Evolutionary conservation across 129 eudicot genomes (phyloP).

Genomic region (Arctium lappa): DNA sequence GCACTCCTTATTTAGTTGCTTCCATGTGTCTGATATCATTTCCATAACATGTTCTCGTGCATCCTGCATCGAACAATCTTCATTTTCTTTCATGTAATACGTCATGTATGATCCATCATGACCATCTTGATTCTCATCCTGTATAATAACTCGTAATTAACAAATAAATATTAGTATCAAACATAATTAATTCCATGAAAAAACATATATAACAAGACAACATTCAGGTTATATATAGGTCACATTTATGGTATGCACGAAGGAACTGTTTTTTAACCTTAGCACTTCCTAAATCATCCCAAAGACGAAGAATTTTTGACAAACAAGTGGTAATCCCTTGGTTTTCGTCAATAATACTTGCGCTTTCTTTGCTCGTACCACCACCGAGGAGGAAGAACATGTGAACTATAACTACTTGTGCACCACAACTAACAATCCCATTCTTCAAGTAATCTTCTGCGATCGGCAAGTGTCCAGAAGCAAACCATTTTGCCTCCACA

Average conservation of each 20-base stretch:
- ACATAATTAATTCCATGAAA: neutral
- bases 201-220: neutral
- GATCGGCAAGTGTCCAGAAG: constrained; percentile 29
- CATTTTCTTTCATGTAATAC: constrained; percentile 48
- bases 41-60: constrained; percentile 37
- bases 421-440: constrained; percentile 51
- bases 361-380: constrained; percentile 21
- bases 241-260: neutral
- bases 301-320: constrained; percentile 61
- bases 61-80: constrained; percentile 25
- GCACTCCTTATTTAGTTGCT: constrained; percentile 42
- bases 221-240: neutral
- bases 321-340: constrained; percentile 28
- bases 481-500: constrained; percentile 61
- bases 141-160: neutral
- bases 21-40: constrained; percentile 52
- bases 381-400: constrained; percentile 54
- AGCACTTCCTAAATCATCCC: constrained; percentile 63
- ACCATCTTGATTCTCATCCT: constrained; percentile 67
- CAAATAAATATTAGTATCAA: neutral
- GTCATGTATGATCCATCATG: constrained; percentile 57
- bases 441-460: constrained; percentile 47
- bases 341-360: constrained; percentile 18
- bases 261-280: constrained; percentile 22
- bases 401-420: constrained; percentile 44